Conservation (phyloP, 1,284 basidiomycete species). For the Ustilago nuda region DNA sequence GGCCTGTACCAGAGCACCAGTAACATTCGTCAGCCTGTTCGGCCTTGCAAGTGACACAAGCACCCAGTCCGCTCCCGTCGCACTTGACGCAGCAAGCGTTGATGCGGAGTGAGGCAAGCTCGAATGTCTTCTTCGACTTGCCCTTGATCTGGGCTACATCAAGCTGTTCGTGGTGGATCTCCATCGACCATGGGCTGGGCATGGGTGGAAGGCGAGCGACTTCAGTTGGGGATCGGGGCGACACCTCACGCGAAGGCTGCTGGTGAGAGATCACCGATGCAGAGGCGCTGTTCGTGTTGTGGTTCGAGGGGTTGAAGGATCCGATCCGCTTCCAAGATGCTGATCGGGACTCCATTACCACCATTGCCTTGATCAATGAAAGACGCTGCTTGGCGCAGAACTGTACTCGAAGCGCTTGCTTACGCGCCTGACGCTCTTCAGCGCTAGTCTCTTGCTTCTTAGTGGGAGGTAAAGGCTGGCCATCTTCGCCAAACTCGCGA, state of each 20-base stretch:
- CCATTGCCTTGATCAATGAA: slow-evolving; percentile 60
- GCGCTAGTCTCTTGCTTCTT: slow-evolving; percentile 56
- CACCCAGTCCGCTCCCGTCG: slow-evolving; percentile 31
- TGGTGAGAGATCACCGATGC: slow-evolving; percentile 4
- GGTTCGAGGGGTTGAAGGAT: slow-evolving; percentile 17
- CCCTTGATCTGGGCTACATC: slow-evolving; percentile 47
- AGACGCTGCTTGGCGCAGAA: slow-evolving; percentile 47
- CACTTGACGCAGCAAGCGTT: slow-evolving; percentile 50
- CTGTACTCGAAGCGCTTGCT: slow-evolving; percentile 36
- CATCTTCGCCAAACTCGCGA: slow-evolving; percentile 51
- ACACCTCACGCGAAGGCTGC: not conserved
- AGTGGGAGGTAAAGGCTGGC: slow-evolving; percentile 51
- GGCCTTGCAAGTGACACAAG: slow-evolving; percentile 49
- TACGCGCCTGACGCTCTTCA: slow-evolving; percentile 50
- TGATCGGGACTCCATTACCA: slow-evolving; percentile 55
- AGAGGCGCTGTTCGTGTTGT: not conserved
- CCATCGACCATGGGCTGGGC: slow-evolving; percentile 57
- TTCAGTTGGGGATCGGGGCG: slow-evolving; percentile 9
- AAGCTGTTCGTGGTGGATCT: slow-evolving; percentile 51
- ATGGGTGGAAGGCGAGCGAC: slow-evolving; percentile 34
- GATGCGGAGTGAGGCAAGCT: slow-evolving; percentile 48
- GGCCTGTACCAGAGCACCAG: slow-evolving; percentile 59
- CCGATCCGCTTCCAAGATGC: slow-evolving; percentile 48
- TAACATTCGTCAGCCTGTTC: slow-evolving; percentile 59
- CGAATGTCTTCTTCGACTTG: slow-evolving; percentile 54